phyloP scores from a whole-genome alignment of 495 filamentous ascomycete genomes.

The Peziza echinospora region DNA sequence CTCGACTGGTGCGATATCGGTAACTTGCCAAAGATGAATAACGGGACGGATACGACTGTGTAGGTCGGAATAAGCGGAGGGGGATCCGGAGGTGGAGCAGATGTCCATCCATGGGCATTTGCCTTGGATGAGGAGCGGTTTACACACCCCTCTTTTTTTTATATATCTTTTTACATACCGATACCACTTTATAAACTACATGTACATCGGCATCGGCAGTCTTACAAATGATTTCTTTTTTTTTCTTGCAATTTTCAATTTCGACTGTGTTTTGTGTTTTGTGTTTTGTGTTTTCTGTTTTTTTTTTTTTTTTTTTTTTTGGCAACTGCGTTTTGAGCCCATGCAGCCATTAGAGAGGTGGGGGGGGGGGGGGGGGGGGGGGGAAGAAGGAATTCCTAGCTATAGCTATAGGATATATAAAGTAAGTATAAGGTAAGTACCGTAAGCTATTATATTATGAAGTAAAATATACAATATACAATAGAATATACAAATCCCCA shows the following conservation, averaged over 20 bases:
- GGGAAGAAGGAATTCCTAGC: neutral
- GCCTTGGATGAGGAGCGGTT: neutral
- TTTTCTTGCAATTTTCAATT: too few relatives aligned
- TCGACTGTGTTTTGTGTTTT: too few relatives aligned
- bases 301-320: neutral
- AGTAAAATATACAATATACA: too few relatives aligned
- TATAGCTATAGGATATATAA: neutral
- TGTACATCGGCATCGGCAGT: too few relatives aligned
- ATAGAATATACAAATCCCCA: neutral
- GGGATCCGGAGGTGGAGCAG: neutral
- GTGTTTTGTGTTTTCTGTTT: too few relatives aligned
- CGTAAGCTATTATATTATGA: too few relatives aligned
- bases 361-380: neutral
- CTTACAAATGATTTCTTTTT: too few relatives aligned
- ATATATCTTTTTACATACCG: too few relatives aligned
- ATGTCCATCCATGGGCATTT: neutral
- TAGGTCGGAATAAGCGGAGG: neutral
- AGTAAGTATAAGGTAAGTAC: neutral
- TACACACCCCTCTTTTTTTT: too few relatives aligned
- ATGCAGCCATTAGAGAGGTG: neutral
- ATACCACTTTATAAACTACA: too few relatives aligned
- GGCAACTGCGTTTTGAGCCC: neutral
- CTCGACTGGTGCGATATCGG: neutral
- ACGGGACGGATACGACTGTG: neutral
- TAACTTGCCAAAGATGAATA: neutral